Evolutionary conservation across 768 basidiomycete genomes (phyloP).

Genomic region (Lactarius trivialis): DNA sequence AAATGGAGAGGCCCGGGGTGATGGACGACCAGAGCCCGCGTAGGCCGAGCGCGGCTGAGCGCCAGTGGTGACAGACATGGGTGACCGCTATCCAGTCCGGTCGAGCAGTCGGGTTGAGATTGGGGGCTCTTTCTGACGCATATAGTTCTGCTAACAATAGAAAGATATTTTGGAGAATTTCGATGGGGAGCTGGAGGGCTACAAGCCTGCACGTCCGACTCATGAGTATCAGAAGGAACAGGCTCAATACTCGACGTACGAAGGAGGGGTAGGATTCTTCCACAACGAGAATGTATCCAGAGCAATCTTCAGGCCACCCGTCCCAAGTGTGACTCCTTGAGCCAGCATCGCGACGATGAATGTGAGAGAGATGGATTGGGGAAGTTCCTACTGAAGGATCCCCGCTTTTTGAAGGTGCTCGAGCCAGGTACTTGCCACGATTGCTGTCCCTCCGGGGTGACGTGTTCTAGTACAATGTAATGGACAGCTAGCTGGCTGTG

Average conservation of each 20-base stretch:
- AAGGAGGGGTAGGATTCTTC: not conserved
- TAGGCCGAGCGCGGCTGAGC: constrained; percentile 15
- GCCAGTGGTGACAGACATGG: constrained; percentile 16
- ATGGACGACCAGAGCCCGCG: constrained; percentile 16
- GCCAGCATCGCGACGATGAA: not conserved
- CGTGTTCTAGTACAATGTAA: not conserved
- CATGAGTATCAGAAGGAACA: not conserved
- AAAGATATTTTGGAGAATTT: not conserved
- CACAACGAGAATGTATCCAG: not conserved
- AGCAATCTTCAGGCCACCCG: not conserved
- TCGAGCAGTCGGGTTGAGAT: not conserved
- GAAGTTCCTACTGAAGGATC: not conserved
- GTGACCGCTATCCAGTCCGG: constrained; percentile 13
- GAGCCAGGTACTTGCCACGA: not conserved
- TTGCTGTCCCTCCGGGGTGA: not conserved
- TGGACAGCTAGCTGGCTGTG: not conserved
- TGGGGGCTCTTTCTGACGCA: not conserved
- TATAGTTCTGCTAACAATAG: not conserved
- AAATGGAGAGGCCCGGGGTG: constrained; percentile 11
- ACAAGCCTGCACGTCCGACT: not conserved
- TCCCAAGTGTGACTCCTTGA: not conserved
- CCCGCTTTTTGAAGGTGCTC: not conserved
- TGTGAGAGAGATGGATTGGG: not conserved
- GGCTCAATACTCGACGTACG: not conserved
- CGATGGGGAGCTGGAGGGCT: not conserved